Evolutionary conservation across 2,329 filamentous ascomycete species (phyloP).

Genomic region (Stachybotrys chlorohalonatus): DNA sequence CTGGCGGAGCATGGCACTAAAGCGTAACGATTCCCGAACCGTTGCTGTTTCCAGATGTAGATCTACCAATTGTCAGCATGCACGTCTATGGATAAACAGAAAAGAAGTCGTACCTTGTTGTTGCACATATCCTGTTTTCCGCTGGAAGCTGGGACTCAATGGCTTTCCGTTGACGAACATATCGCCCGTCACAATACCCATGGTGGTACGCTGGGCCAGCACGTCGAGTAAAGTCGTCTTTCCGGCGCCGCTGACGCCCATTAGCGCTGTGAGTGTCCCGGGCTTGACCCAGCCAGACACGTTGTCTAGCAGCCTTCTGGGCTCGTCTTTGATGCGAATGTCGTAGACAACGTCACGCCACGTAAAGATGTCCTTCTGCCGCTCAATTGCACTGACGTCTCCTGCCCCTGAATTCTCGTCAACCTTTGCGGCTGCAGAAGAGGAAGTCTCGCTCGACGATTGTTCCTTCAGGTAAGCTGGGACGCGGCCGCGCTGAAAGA

Average conservation of each 20-base stretch:
- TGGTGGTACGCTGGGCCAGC: slow-evolving; percentile 39
- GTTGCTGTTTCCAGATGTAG: slow-evolving; percentile 46
- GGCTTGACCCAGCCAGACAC: slow-evolving; percentile 87
- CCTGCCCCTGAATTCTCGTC: slow-evolving; percentile 1
- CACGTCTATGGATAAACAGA: background rate
- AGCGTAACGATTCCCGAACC: slow-evolving; percentile 43
- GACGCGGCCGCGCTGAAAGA: slow-evolving; percentile 46
- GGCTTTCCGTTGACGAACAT: slow-evolving; percentile 56
- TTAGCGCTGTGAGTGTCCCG: slow-evolving; percentile 73
- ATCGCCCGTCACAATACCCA: slow-evolving; percentile 56
- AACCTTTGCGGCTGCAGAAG: slow-evolving; percentile 2
- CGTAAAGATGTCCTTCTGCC: slow-evolving; percentile 56
- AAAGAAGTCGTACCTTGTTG: slow-evolving; percentile 40
- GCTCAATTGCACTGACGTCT: slow-evolving; percentile 22
- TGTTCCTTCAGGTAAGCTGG: slow-evolving; percentile 13
- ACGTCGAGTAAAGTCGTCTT: slow-evolving; percentile 35
- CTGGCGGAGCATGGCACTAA: slow-evolving; percentile 50
- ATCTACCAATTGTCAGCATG: slow-evolving; percentile 21
- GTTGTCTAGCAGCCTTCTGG: slow-evolving; percentile 64
- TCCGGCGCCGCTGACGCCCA: slow-evolving; percentile 47
- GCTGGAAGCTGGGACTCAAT: slow-evolving; percentile 48
- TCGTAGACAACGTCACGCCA: slow-evolving; percentile 70
- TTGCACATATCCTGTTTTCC: slow-evolving; percentile 59
- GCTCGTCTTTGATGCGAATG: slow-evolving; percentile 63
- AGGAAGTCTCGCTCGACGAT: background rate